A percentile compares a stretch with the other conserved stretches of the same genome.
Conservation (phyloP, 2,329 filamentous ascomycete species). For the Aspergillus novoparasiticus region DNA sequence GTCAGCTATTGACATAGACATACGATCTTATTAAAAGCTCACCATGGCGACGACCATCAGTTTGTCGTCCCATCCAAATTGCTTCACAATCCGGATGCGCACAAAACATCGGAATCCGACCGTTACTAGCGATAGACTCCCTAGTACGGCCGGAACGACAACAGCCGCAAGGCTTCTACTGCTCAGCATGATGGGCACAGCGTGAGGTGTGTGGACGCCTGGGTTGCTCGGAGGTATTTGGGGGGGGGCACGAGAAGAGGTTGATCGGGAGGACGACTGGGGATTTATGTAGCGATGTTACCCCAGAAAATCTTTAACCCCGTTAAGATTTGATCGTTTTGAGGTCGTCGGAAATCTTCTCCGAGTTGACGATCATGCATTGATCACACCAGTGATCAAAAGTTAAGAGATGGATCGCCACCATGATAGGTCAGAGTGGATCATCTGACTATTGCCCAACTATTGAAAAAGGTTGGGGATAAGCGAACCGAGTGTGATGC, state of each 20-base stretch:
- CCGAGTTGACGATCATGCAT: not conserved
- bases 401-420: not conserved
- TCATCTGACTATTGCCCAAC: not conserved
- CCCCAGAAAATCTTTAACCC: no score
- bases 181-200: not conserved
- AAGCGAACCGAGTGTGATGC: no score
- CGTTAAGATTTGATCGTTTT: no score
- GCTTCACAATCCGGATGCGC: no score
- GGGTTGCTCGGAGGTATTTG: not conserved
- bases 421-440: not conserved
- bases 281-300: not conserved
- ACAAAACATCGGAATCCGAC: no score
- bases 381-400: not conserved
- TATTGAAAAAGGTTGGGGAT: not conserved
- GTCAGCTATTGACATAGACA: no score
- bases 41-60: no score
- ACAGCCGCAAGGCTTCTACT: not conserved
- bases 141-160: not conserved
- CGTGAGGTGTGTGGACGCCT: not conserved
- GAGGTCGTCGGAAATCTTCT: not conserved
- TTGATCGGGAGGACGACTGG: not conserved
- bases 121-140: no score
- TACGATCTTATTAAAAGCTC: no score
- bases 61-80: no score
- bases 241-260: no score